Evolutionary conservation across 139 green algal species (phyloP).

Genomic region (Chlorella sp.): DNA sequence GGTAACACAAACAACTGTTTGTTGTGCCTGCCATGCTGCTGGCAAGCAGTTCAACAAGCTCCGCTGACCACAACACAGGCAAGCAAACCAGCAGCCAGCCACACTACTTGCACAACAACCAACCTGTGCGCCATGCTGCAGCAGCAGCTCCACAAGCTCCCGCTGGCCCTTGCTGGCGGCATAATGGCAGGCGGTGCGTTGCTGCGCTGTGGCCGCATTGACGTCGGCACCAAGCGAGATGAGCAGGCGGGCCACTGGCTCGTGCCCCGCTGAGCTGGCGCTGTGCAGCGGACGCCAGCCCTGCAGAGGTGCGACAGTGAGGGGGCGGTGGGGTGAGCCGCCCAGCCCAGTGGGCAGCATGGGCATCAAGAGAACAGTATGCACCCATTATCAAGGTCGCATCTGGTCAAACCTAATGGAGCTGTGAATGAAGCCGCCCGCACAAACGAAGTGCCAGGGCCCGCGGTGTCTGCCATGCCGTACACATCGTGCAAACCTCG

Average conservation of each 20-base stretch:
- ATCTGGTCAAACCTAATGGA: no score
- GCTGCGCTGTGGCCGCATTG: slow-evolving; percentile 50
- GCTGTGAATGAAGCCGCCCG: no score
- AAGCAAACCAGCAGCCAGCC: no score
- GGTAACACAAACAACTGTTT: no score
- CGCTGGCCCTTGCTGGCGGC: slow-evolving; percentile 50
- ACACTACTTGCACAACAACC: no score
- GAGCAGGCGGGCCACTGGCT: slow-evolving; percentile 55
- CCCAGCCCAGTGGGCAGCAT: neutral
- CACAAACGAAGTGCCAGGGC: neutral
- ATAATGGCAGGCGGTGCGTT: slow-evolving; percentile 73
- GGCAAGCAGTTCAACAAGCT: no score
- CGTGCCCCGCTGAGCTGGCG: slow-evolving; percentile 63
- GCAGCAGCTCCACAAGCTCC: slow-evolving; percentile 45
- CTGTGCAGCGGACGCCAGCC: slow-evolving; percentile 75
- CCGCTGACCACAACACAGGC: no score
- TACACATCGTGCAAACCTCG: no score
- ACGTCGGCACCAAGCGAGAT: slow-evolving; percentile 56
- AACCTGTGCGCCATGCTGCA: slow-evolving; percentile 55
- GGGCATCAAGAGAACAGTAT: neutral
- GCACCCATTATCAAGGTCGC: neutral
- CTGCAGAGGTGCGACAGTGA: slow-evolving; percentile 25
- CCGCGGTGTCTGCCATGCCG: neutral
- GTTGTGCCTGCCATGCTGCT: no score
- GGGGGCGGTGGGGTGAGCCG: neutral